Evolutionary conservation across 768 basidiomycete species (phyloP), one percentile per base, ranked within the genome.

Genomic region (Trametes gibbosa): DNA sequence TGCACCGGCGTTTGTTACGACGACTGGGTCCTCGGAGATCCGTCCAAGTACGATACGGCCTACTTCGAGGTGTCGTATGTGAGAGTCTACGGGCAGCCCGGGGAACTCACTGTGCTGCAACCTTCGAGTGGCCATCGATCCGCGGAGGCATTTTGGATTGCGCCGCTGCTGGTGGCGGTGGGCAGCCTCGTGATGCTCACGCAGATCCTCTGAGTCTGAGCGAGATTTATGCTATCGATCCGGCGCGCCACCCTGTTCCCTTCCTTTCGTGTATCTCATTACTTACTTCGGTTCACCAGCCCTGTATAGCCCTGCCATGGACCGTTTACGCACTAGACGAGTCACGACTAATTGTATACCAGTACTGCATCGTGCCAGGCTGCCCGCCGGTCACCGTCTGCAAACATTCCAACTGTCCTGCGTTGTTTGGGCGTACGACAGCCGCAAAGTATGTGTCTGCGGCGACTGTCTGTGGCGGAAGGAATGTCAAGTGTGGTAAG

Each of bases 1-100:
- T 90, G 87, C 73, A 67, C 76, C 5, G 85, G 85, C n/a, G 72
- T 74, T 1, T 87, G 89, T 71, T 90, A 92, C 72, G 76, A 79
- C 12, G 82, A 87, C 73, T 88, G 83, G 57, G 88, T 90, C 41
- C 73, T 87, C 56, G 85, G 86, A 8, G 68, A 82, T 56, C 79
- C 83, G 3, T 79, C 83, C 17, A 80, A 78, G 64, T 90, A 85
- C 71, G 77, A 82, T 68, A 78, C 75, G 32, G 87, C 87, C 0
- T 88, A 85, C 74, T 93, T 90, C 64, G 89, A 92, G 68, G 79
- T 92, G 24, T 55, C 63, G 58, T 67, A 65, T 39, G 66, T 71
- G n/a, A 63, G 70, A 24, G 69, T 69, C 50, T 71, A 68, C 64
- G 68, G 69, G 17, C n/a, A 40, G 32, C 61, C 66, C 17, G 70